Conservation (phyloP, 2,329 filamentous ascomycete species). For the Cordyceps militaris region DNA sequence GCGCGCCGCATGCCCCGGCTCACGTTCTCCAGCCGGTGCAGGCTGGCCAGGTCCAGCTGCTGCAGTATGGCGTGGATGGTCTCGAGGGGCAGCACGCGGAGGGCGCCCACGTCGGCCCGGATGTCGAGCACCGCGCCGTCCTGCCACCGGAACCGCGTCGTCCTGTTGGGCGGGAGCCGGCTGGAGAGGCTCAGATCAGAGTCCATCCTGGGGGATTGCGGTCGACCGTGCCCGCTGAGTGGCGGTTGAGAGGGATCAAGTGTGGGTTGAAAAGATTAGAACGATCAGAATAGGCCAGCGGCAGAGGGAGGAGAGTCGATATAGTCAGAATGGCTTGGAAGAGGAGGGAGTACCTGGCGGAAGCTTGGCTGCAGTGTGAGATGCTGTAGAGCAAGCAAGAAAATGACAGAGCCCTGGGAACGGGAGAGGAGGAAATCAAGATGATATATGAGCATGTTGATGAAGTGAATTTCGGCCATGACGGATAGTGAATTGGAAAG, state of each 20-base stretch:
- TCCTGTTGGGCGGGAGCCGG: background rate
- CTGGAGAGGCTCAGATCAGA: background rate
- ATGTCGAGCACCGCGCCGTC: background rate
- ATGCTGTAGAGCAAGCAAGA: background rate
- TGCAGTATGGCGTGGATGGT: background rate
- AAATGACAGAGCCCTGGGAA: background rate
- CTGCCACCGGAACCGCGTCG: background rate
- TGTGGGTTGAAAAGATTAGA: background rate
- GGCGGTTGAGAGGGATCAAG: background rate
- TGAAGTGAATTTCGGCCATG: background rate
- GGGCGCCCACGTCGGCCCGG: background rate
- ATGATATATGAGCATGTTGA: background rate
- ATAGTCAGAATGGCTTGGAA: too few relatives aligned
- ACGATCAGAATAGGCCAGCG: background rate
- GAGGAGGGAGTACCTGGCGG: too few relatives aligned
- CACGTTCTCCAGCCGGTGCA: background rate
- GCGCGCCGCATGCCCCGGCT: background rate
- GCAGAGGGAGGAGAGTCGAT: too few relatives aligned
- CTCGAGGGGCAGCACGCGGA: background rate
- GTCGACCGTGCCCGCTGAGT: background rate
- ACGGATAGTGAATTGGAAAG: background rate
- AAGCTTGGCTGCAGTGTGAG: too few relatives aligned
- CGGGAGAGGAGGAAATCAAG: background rate
- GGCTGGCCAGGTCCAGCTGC: background rate
- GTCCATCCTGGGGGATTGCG: background rate